Evolutionary conservation across 116 monocot genomes (phyloP).

Genomic region (Dioscorea cayenensis): DNA sequence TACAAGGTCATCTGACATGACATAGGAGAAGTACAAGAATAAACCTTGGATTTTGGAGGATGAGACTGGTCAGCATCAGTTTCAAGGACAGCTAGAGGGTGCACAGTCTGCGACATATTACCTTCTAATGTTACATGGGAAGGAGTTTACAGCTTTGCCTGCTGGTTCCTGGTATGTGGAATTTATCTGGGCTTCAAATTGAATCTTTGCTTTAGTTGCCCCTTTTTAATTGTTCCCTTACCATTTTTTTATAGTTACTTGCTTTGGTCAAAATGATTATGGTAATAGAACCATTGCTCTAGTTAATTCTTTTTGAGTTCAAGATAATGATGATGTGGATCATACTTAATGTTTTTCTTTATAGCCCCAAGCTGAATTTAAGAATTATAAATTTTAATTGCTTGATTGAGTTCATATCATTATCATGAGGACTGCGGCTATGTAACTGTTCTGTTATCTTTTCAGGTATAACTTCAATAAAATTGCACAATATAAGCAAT

Average conservation of each 20-base stretch:
- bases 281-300: neutral
- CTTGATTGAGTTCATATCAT: neutral
- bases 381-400: neutral
- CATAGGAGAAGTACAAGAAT: conserved; percentile 86
- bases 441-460: neutral
- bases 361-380: neutral
- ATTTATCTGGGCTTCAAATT: neutral
- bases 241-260: conserved; percentile 1
- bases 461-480: conserved; percentile 98
- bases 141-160: conserved; percentile 93
- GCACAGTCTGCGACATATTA: conserved; percentile 92
- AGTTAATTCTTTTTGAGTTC: neutral
- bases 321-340: neutral
- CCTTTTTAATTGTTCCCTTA: neutral
- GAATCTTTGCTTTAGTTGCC: neutral
- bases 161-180: conserved; percentile 86
- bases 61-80: conserved; percentile 94
- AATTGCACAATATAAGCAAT: conserved; percentile 95
- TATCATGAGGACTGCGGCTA: neutral
- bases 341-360: neutral
- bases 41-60: conserved; percentile 98
- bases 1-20: neutral
- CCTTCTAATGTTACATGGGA: conserved; percentile 93
- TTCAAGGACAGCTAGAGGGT: conserved; percentile 87
- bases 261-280: neutral